Evolutionary conservation across 495 filamentous ascomycete genomes (phyloP), one percentile per base, ranked within the genome.

Genomic region (Penicillium cinerascens): DNA sequence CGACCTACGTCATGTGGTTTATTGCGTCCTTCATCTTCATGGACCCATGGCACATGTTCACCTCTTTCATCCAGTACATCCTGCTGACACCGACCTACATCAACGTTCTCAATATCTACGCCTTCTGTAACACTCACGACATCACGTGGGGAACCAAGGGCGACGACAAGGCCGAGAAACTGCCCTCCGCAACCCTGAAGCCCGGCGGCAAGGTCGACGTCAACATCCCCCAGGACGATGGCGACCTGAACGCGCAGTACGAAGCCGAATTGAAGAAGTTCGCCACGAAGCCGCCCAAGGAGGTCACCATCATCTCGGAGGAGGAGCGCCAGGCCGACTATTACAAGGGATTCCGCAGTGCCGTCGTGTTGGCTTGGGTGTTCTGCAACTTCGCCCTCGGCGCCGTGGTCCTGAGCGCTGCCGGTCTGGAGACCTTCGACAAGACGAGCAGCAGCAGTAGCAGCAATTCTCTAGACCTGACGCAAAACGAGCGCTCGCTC

Each of bases 31-130:
- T 99, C 55, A 78, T 97, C 58, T 97, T 97, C 83, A 85, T 99
- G 70, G 95, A 99, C 67, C 95, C 95, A 2, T 99, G 92, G 92
- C 95, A 99, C 70, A 96, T 99, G 89, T 81, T 96, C 73, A 98
- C 93, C 23, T 89, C 82, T 29, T 91, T 97, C 71, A 74, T 97
- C 42, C 95, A 99, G 82, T 99, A 99, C 68, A 84, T 99, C 51
- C 83, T 97, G 35, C 81, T 99, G 43, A 95, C 92, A 0, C 92
- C 92, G 0, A 95, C 90, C 11, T 97, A 95, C 73, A 91, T 95
- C 77, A 96, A 96, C 69, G 89, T 96, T 48, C 83, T 97, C 59
- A 96, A 97, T 75, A 91, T 97, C 56, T 97, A 97, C 70, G 92
- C 92, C 55, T 97, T 97, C 78, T 97, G 92, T 69, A 97, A 97